A percentile compares a stretch with the other conserved stretches of the same genome.
Evolutionary conservation across 345 rosid species (phyloP).

Genomic region (Clarkia xantiana): DNA sequence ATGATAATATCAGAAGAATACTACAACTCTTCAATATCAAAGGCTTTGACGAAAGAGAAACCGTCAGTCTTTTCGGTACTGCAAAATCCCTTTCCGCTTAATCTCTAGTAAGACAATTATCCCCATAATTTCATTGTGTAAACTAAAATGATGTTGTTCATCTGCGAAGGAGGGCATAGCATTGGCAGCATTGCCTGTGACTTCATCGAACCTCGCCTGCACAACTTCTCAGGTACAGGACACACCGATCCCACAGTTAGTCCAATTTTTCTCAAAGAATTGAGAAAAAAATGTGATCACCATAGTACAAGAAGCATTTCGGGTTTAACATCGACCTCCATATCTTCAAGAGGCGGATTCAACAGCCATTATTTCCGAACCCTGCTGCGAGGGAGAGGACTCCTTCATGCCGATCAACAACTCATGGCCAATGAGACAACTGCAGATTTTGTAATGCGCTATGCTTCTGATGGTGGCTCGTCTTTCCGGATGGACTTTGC

Average conservation of each 20-base stretch:
- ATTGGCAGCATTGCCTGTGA: conserved; percentile 32
- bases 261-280: conserved; percentile 20
- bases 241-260: conserved; percentile 24
- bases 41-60: conserved; percentile 33
- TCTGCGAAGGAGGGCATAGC: conserved; percentile 27
- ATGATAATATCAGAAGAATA: conserved; percentile 14
- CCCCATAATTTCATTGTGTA: background rate
- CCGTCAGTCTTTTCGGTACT: conserved; percentile 35
- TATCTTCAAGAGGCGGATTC: conserved; percentile 26
- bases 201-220: conserved; percentile 24
- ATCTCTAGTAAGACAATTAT: background rate
- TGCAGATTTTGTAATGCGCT: conserved; percentile 18
- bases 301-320: conserved; percentile 1
- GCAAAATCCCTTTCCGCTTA: background rate
- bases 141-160: background rate
- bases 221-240: conserved; percentile 26
- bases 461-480: conserved; percentile 23
- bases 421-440: conserved; percentile 32
- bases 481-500: conserved; percentile 28
- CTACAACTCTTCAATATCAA: conserved; percentile 21
- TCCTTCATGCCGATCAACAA: conserved; percentile 35
- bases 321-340: conserved; percentile 5
- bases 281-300: conserved; percentile 17
- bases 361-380: conserved; percentile 24
- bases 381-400: conserved; percentile 34